Percentiles rank a stretch among this genome's conserved stretches.
These are phyloP conservation scores for Vitis hybrid DNA, from an alignment of 177 flowering plant genomes.

Conservation along the genomic window DNA sequence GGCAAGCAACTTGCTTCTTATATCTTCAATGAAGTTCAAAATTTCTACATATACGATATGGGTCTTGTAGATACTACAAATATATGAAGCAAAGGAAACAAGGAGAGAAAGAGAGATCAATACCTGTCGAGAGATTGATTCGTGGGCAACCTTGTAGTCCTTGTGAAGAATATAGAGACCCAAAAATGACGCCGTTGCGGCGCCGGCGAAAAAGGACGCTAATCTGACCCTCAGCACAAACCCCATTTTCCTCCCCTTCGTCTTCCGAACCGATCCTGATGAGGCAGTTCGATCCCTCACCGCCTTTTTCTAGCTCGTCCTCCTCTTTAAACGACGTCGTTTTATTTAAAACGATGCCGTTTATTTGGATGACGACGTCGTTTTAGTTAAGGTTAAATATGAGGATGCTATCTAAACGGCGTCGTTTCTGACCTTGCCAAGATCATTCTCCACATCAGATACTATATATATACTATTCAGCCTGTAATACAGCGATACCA, in stretches of 20 bases:
- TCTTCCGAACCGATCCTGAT: background rate
- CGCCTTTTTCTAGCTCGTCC: background rate
- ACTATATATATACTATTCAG: background rate
- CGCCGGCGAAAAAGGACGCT: constrained; percentile 87
- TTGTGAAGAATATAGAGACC: constrained; percentile 68
- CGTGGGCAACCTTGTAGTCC: constrained; percentile 75
- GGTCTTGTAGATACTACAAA: no score
- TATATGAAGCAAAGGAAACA: background rate
- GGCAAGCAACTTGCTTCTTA: no score
- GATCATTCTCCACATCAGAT: background rate
- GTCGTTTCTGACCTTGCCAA: no score
- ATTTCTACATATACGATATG: no score
- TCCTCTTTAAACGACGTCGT: background rate
- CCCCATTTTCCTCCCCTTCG: constrained; percentile 50
- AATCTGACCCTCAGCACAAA: constrained; percentile 73
- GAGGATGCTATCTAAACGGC: background rate
- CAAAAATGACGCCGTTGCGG: constrained; percentile 59
- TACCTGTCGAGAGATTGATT: constrained; percentile 71
- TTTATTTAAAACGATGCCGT: background rate
- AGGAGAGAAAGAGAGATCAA: constrained; percentile 2
- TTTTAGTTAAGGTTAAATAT: background rate
- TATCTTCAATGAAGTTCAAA: no score
- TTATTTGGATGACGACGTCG: background rate
- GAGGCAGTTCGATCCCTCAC: background rate
- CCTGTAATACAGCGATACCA: background rate